Base-by-base conservation (phyloP, 768 basidiomycete species). In the Lentinula sp. region DNA sequence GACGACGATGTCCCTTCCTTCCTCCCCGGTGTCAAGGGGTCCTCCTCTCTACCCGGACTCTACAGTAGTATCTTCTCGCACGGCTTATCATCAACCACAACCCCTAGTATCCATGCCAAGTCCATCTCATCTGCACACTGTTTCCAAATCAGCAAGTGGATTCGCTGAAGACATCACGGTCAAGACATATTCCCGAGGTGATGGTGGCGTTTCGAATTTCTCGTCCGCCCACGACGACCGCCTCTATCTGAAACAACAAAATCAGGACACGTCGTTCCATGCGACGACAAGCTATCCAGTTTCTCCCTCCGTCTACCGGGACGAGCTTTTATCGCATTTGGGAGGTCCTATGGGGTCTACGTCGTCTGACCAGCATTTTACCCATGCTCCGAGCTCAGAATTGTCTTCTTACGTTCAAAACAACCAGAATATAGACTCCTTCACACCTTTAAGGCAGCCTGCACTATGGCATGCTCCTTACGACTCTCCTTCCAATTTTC, bases 281-380 rank as follows among this genome's bases (percentile, higher is more conserved):
- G 16, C 50, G 31, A 51, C 50, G 7, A 3, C 54, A 56, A 34
- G 28, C 39, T 43, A 46, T 43, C n/a, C 54, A 39, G 13, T 46
- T 18, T 28, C 39, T 35, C 57, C 18, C 13, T 58, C 57, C 10
- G 15, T 48, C 6, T 58, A 58, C 21, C 39, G 57, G 42, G 43
- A 58, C 31, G 57, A 58, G 28, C n/a, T 45, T 13, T 28, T 58
- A 11, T 58, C 57, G 13, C 57, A 58, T n/a, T 40, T 43, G 28
- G 55, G 40, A 31, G 34, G 28, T 6, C 55, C 55, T 7, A 13
- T 43, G 11, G 40, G 23, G 37, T 53, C 51, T 21, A 53, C 51
- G 5, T 32, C 50, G 4, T 51, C 50, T 51, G 50, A 51, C 34
- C 50, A 51, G 5, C 50, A 34, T 34, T 51, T 34, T n/a, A 32